phyloP scores from a whole-genome alignment of 2,329 filamentous ascomycete species.

The Xylariaceae sp. region DNA sequence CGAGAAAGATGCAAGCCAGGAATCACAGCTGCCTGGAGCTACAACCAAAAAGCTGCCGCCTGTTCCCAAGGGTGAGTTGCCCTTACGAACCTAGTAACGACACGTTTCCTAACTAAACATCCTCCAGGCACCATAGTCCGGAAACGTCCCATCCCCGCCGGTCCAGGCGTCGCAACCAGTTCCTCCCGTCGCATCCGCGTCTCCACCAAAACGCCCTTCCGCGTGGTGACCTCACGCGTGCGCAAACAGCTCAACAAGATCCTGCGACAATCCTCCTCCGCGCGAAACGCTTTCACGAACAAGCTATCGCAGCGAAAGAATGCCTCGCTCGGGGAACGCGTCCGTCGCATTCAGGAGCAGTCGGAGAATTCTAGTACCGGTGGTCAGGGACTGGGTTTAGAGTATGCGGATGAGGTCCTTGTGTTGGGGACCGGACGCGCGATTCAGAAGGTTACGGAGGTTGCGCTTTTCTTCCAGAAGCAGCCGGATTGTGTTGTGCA shows the following conservation, averaged over 20 bases:
- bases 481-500: conserved; percentile 54
- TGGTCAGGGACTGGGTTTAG: conserved; percentile 31
- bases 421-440: conserved; percentile 63
- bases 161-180: conserved; percentile 35
- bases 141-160: conserved; percentile 43
- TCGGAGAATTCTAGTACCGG: conserved; percentile 24
- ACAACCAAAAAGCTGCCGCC: conserved; percentile 27
- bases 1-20: background rate
- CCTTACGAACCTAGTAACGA: background rate
- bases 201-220: conserved; percentile 59
- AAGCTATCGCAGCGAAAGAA: conserved; percentile 43
- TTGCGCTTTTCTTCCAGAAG: conserved; percentile 61
- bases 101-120: conserved; percentile 16
- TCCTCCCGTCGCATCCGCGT: conserved; percentile 54
- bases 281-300: conserved; percentile 27
- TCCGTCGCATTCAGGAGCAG: conserved; percentile 38
- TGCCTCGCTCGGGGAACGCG: conserved; percentile 42
- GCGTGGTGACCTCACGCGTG: conserved; percentile 61
- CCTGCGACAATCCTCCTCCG: conserved; percentile 34
- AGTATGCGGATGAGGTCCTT: conserved; percentile 45
- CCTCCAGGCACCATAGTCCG: conserved; percentile 43
- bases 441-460: conserved; percentile 55
- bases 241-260: conserved; percentile 56
- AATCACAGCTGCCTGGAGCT: conserved; percentile 21
- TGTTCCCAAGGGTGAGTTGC: conserved; percentile 29